phyloP scores from a whole-genome alignment of 306 rosid species.

The Gastrolobium bilobum region DNA sequence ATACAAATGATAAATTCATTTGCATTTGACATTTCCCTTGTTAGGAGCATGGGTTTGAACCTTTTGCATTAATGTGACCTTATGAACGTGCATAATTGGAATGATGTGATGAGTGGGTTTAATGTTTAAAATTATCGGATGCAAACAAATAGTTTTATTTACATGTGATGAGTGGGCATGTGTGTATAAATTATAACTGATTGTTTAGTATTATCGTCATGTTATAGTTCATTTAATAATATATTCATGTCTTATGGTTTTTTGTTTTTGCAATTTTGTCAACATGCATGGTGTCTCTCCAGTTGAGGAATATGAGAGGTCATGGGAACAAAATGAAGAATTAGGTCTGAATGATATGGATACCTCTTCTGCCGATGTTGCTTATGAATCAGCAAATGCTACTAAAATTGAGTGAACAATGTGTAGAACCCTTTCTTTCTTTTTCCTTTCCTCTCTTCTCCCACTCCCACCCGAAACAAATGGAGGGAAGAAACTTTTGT shows the following conservation, averaged over 20 bases:
- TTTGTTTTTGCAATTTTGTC: conserved; percentile 36
- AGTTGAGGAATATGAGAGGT: conserved; percentile 92
- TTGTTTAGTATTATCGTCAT: conserved; percentile 23
- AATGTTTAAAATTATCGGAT: neutral
- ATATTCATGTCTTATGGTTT: neutral
- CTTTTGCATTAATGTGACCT: neutral
- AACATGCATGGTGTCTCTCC: conserved; percentile 15
- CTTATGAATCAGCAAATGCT: conserved; percentile 59
- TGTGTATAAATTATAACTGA: neutral
- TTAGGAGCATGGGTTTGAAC: conserved; percentile 2
- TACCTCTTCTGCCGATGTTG: conserved; percentile 87
- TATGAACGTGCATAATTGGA: neutral
- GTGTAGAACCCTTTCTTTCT: too few species aligned
- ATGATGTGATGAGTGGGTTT: neutral
- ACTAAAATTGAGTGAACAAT: conserved; percentile 42
- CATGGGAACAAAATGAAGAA: conserved; percentile 97
- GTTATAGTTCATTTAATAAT: neutral
- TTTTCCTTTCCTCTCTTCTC: conserved; percentile 3
- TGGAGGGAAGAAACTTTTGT: conserved; percentile 5
- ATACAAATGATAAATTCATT: conserved; percentile 2
- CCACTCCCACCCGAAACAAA: neutral
- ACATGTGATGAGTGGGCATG: too few species aligned
- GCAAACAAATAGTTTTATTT: too few species aligned
- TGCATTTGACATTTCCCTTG: conserved; percentile 18
- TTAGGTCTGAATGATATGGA: conserved; percentile 95